Conservation (phyloP, 352 stramenopile species). For the Aphanomyces astaci region DNA sequence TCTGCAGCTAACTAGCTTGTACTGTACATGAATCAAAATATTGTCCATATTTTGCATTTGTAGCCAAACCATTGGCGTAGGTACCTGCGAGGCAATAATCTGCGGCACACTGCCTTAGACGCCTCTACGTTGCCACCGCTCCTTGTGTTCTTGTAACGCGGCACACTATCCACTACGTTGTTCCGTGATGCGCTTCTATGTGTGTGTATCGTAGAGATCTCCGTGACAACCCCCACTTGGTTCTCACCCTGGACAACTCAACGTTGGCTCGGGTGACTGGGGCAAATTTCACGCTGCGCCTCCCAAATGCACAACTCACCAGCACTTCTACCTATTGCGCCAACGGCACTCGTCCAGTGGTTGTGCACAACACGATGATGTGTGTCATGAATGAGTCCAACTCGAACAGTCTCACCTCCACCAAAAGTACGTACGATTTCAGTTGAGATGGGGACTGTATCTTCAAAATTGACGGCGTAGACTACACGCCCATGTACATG, state of each 20-base stretch:
- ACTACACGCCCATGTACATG: neutral
- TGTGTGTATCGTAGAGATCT: neutral
- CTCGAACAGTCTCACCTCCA: too few species aligned
- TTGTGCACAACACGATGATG: neutral
- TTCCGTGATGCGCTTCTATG: too few species aligned
- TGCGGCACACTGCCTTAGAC: neutral
- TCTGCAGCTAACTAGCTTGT: neutral
- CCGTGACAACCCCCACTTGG: neutral
- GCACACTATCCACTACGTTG: too few species aligned
- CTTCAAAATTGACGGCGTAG: too few species aligned
- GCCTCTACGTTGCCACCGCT: neutral
- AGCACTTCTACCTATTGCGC: neutral
- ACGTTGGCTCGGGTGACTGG: neutral
- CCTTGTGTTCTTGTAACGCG: neutral
- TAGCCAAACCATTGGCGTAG: neutral
- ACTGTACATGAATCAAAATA: neutral
- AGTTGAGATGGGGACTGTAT: too few species aligned
- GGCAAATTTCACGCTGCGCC: neutral
- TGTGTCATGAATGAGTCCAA: neutral
- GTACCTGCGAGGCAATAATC: neutral
- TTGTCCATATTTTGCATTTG: too few species aligned
- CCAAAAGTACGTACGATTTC: too few species aligned
- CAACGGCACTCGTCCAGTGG: neutral
- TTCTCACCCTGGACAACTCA: neutral
- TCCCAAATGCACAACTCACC: neutral